These are phyloP conservation scores for Bruguiera gymnorhiza DNA, from an alignment of 345 rosid species.

Conservation along the genomic window DNA sequence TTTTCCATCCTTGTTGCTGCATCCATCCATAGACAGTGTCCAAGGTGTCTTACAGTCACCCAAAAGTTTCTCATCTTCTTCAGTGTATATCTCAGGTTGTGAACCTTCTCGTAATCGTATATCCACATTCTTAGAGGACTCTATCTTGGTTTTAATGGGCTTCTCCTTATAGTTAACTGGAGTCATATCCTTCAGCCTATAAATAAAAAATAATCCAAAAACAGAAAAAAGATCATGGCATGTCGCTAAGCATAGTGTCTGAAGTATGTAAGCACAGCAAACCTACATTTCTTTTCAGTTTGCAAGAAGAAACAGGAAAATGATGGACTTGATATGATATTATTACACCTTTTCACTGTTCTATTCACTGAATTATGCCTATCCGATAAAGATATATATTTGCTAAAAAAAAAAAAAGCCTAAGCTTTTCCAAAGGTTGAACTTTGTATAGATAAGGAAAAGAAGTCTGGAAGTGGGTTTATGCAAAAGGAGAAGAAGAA, in stretches of 20 bases:
- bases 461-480: too few relatives aligned
- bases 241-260: neutral
- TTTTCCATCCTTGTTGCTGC: slow-evolving; percentile 23
- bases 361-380: neutral
- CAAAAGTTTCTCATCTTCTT: slow-evolving; percentile 29
- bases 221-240: neutral
- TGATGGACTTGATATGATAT: neutral
- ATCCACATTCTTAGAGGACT: slow-evolving; percentile 5
- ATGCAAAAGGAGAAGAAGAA: too few relatives aligned
- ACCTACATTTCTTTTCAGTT: neutral
- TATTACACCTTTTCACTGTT: neutral
- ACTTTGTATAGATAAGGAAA: too few relatives aligned
- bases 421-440: too few relatives aligned
- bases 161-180: slow-evolving; percentile 24
- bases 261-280: neutral
- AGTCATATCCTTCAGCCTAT: slow-evolving; percentile 23
- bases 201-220: neutral
- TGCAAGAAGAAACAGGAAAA: neutral
- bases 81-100: slow-evolving; percentile 30
- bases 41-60: slow-evolving; percentile 23
- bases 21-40: slow-evolving; percentile 26
- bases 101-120: slow-evolving; percentile 24
- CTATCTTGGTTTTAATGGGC: slow-evolving; percentile 3
- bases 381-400: neutral
- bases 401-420: too few relatives aligned